Evolutionary conservation across 1,139 yeast genomes (phyloP).

Genomic region (Magnusiomyces suaveolens): DNA sequence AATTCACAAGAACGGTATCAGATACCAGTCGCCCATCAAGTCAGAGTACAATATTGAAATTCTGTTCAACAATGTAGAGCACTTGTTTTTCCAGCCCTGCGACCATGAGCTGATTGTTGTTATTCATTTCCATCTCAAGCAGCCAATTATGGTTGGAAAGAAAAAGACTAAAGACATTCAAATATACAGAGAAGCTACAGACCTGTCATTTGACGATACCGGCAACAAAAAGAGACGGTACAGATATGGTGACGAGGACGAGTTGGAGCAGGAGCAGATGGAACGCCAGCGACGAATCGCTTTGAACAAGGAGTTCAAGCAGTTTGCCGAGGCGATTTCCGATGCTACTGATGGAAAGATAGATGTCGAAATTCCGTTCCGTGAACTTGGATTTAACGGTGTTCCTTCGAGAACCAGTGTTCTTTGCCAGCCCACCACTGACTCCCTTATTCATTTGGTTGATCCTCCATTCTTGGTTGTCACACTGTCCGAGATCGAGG

Average conservation of each 20-base stretch:
- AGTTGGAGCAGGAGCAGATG: slow-evolving; percentile 96
- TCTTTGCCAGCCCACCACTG: slow-evolving; percentile 93
- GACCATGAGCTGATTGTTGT: slow-evolving; percentile 89
- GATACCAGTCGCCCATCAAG: slow-evolving; percentile 78
- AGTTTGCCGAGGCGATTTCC: slow-evolving; percentile 82
- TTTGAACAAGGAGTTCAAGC: slow-evolving; percentile 83
- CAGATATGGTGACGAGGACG: slow-evolving; percentile 97
- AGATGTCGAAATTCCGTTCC: slow-evolving; percentile 87
- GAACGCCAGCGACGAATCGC: slow-evolving; percentile 88
- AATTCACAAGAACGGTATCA: slow-evolving; percentile 91
- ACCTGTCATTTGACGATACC: slow-evolving; percentile 93
- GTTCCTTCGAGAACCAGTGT: slow-evolving; percentile 94
- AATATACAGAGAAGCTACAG: slow-evolving; percentile 93
- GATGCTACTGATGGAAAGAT: slow-evolving; percentile 65
- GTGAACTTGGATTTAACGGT: slow-evolving; percentile 95
- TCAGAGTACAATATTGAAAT: slow-evolving; percentile 83
- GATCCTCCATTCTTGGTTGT: slow-evolving; percentile 94
- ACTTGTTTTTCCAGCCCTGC: slow-evolving; percentile 90
- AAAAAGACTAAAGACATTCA: slow-evolving; percentile 92
- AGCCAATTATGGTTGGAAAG: slow-evolving; percentile 92
- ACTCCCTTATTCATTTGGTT: slow-evolving; percentile 84
- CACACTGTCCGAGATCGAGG: slow-evolving; percentile 82
- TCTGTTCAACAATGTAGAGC: slow-evolving; percentile 81
- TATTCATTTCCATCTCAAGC: slow-evolving; percentile 85
- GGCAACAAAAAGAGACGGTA: slow-evolving; percentile 85